These are phyloP conservation scores for Cladosporium cucumerinum DNA, from an alignment of 2,329 filamentous ascomycete species.

Conservation along the genomic window DNA sequence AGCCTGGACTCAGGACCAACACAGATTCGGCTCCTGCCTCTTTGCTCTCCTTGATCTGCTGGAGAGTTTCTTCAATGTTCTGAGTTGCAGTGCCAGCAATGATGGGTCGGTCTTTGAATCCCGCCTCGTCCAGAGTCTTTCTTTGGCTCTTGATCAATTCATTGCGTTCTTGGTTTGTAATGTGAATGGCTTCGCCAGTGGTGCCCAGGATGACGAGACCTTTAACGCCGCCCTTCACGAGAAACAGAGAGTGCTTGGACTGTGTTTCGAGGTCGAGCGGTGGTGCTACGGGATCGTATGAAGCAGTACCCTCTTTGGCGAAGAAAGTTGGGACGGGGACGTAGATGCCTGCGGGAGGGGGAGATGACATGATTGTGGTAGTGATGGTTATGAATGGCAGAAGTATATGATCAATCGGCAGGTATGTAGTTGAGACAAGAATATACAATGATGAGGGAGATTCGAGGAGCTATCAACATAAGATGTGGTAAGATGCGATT, in stretches of 20 bases:
- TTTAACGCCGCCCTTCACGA: conserved; percentile 58
- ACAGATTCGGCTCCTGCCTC: conserved; percentile 60
- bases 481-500: neutral
- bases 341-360: conserved; percentile 54
- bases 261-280: conserved; percentile 59
- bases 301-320: conserved; percentile 44
- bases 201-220: conserved; percentile 62
- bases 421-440: neutral
- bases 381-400: neutral
- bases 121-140: conserved; percentile 53
- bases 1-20: conserved; percentile 61
- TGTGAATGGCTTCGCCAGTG: conserved; percentile 63
- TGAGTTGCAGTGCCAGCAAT: conserved; percentile 62
- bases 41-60: conserved; percentile 54
- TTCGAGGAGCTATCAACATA: neutral
- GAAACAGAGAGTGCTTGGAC: conserved; percentile 56
- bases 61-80: conserved; percentile 59
- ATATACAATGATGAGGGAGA: neutral
- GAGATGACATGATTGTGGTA: conserved; percentile 24
- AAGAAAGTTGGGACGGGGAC: conserved; percentile 65
- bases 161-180: conserved; percentile 56
- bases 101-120: conserved; percentile 58
- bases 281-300: conserved; percentile 46
- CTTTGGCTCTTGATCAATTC: conserved; percentile 55
- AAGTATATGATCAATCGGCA: neutral